Evolutionary conservation across 331 rosid species (phyloP).

Genomic region (Rosa hybrid): DNA sequence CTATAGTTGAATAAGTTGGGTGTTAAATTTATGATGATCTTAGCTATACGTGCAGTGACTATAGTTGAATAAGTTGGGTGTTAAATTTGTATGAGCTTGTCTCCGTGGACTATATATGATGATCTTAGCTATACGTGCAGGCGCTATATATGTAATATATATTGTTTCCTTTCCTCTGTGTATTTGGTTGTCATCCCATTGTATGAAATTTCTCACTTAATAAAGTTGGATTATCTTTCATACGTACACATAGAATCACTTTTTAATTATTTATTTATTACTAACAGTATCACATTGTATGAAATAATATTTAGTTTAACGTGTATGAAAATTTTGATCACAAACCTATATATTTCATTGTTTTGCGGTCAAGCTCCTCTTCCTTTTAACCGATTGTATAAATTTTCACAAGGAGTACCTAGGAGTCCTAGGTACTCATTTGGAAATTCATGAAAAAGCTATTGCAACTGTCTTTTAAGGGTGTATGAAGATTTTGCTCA

Average conservation of each 20-base stretch:
- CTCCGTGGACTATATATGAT: background rate
- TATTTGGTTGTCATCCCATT: background rate
- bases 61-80: background rate
- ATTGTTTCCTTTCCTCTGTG: background rate
- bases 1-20: background rate
- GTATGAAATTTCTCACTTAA: background rate
- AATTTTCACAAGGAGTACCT: too few species aligned
- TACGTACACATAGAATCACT: background rate
- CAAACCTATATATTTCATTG: background rate
- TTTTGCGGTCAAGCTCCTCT: background rate
- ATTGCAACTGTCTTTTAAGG: too few species aligned
- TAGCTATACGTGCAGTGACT: background rate
- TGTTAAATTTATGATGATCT: background rate
- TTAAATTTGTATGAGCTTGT: background rate
- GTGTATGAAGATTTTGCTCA: too few species aligned
- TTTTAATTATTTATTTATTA: background rate
- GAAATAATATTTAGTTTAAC: too few species aligned
- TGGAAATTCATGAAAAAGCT: too few species aligned
- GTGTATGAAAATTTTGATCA: background rate
- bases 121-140: background rate
- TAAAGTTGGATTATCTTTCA: conserved; percentile 1
- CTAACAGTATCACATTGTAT: background rate
- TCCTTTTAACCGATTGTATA: too few species aligned
- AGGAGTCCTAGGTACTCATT: too few species aligned
- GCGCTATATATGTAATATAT: background rate